Base-by-base conservation (phyloP, 2,329 filamentous ascomycete genomes). In the Paracamarosporium sp. region DNA sequence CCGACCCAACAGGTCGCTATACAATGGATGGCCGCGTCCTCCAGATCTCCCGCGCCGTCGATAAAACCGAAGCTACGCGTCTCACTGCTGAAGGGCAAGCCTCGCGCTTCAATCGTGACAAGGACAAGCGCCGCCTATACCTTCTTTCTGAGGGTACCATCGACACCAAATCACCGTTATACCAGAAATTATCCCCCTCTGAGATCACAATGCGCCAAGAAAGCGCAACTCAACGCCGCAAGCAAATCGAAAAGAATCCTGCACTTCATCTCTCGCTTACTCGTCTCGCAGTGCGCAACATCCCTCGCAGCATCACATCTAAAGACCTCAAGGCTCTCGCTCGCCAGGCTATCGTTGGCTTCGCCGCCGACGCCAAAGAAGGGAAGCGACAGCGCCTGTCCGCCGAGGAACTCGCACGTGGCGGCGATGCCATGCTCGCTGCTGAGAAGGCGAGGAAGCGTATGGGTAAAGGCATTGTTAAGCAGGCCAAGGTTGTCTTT, bases 401-500 rank as follows among this genome's bases (percentile, higher is more conserved):
- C n/a, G 93, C 91, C 71, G 95, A 99, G 70, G 96, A 99, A 75
- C 84, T 91, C 52, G 81, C 86, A 15, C 88, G 95, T 38, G 93
- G 92, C 50, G 90, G 90, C 11, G 88, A 91, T 30, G 88, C 90
- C 47, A 93, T 93, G 82, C 88, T 86, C 66, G 88, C 91, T 59
- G 90, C 92, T 3, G 95, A 99, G 72, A 86, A 86, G 47, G 83
- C 88, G 61, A 87, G 95, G 54, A 96, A 91, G 74, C 81, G 86
- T 64, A 92, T 94, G 76, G 90, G 91, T 53, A 95, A 94, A 73
- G 92, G 89, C 69, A 84, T 99, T 48, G 92, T 99, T 41, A 90
- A 88, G 68, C 95, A 99, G 79, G 90, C 94, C 55, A 99, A 97
- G 82, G 86, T 99, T 53, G 91, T 98, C 35, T 98, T 95, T 70